Percentiles rank a stretch among this genome's conserved stretches.
phyloP scores from a whole-genome alignment of 2,329 filamentous ascomycete species.

The Arthroderma sp. region DNA sequence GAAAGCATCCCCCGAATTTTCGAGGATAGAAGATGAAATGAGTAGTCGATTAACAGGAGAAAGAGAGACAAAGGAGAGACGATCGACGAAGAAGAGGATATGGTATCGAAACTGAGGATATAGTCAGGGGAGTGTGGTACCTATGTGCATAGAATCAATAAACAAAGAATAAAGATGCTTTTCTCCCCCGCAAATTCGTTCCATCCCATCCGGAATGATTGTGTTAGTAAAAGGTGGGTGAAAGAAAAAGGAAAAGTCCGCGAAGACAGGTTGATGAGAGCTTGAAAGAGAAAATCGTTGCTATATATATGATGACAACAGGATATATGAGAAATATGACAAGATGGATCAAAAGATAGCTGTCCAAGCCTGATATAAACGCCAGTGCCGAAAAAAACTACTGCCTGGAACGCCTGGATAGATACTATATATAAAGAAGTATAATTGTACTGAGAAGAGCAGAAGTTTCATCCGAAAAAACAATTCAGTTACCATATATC shows the following conservation, averaged over 20 bases:
- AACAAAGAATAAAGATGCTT: background rate
- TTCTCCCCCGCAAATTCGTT: background rate
- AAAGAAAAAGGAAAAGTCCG: background rate
- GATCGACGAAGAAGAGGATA: background rate
- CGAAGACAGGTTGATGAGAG: background rate
- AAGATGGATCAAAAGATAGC: background rate
- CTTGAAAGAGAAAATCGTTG: background rate
- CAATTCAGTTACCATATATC: constrained; percentile 9
- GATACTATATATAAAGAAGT: background rate
- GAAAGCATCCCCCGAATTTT: no score
- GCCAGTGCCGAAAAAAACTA: constrained; percentile 1
- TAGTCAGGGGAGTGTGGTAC: background rate
- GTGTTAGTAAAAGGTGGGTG: background rate
- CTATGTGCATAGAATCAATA: background rate
- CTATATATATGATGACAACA: background rate
- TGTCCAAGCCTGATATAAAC: constrained; percentile 1
- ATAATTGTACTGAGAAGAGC: background rate
- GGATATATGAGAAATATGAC: background rate
- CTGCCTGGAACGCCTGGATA: background rate
- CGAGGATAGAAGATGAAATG: no score
- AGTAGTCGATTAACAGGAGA: background rate
- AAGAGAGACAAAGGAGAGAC: background rate
- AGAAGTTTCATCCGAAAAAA: background rate
- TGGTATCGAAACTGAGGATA: background rate
- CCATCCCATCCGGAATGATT: background rate